Percentiles rank a stretch among this genome's conserved stretches.
Conservation (phyloP, 73 alveolate genomes). For the Breviolum minutum region DNA sequence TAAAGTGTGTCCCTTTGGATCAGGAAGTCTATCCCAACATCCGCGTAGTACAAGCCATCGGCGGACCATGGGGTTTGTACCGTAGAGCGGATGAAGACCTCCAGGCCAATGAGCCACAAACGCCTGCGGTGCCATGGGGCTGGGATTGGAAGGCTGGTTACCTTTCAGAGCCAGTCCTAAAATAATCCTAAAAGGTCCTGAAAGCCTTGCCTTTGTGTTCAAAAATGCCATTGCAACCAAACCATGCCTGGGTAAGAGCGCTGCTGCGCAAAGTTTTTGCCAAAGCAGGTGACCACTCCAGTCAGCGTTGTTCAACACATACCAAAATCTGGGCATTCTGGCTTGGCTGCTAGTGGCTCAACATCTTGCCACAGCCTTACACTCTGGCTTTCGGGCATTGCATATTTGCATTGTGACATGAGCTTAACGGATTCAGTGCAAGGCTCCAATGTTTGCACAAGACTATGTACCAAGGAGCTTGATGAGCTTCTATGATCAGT, state of each 20-base stretch:
- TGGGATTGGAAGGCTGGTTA: neutral
- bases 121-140: constrained; percentile 14
- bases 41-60: neutral
- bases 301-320: neutral
- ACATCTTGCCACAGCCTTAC: constrained; percentile 67
- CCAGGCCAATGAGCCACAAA: constrained; percentile 87
- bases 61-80: constrained; percentile 71
- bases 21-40: neutral
- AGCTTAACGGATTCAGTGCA: neutral
- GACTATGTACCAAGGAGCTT: neutral
- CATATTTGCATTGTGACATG: no score
- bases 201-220: constrained; percentile 4
- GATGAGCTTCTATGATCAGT: no score
- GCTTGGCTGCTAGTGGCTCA: constrained; percentile 60
- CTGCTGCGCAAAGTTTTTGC: no score
- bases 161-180: no score
- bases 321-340: neutral
- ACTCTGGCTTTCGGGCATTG: no score
- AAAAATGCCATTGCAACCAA: constrained; percentile 78
- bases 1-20: neutral
- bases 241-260: constrained; percentile 37
- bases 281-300: neutral
- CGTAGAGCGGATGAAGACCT: constrained; percentile 48
- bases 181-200: neutral
- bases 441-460: neutral